phyloP scores from a whole-genome alignment of 345 rosid species.

The Angophora floribunda region DNA sequence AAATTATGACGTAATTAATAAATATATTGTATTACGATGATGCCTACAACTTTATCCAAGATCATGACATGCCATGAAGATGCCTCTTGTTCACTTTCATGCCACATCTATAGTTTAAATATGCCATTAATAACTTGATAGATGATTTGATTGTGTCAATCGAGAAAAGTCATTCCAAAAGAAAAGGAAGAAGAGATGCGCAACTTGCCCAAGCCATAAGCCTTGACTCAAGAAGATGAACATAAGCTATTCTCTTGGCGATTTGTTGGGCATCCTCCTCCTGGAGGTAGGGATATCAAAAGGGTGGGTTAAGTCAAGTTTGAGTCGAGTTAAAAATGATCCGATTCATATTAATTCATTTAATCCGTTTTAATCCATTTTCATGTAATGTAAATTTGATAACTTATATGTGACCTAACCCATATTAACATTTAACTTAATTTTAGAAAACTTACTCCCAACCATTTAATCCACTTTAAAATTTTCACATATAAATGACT shows the following conservation, averaged over 20 bases:
- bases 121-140: background rate
- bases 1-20: background rate
- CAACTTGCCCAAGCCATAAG: background rate
- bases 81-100: background rate
- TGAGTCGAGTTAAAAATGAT: too few relatives aligned
- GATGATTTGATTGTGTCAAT: background rate
- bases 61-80: background rate
- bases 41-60: background rate
- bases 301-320: too few relatives aligned
- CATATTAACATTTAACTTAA: too few relatives aligned
- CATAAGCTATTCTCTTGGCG: rapidly evolving
- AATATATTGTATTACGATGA: rapidly evolving
- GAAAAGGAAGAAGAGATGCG: background rate
- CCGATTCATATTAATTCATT: too few relatives aligned
- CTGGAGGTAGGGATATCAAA: too few relatives aligned
- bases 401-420: too few relatives aligned
- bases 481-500: too few relatives aligned
- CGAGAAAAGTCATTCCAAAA: background rate
- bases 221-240: rapidly evolving
- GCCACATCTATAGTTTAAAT: background rate
- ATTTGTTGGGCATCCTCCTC: background rate
- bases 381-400: too few relatives aligned
- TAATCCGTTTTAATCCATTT: too few relatives aligned
- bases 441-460: too few relatives aligned
- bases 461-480: too few relatives aligned